Base-by-base conservation (phyloP, 345 rosid genomes). In the Eucalyptus leucophloia region DNA sequence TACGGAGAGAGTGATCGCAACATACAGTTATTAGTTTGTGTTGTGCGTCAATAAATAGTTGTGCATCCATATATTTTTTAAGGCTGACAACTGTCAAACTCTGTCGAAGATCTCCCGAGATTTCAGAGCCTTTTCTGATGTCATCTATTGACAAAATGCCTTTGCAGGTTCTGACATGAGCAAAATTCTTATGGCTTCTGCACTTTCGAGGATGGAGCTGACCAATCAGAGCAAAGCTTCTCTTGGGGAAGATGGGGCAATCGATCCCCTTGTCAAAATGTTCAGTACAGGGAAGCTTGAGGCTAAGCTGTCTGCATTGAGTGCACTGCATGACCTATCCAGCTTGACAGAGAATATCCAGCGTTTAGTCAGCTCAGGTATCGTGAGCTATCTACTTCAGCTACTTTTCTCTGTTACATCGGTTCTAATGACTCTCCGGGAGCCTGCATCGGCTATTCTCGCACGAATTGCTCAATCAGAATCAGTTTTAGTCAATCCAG, bases 321-420 rank as follows among this genome's bases (percentile, higher is more conserved):
- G 93, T 87, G 98, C 97, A 56, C 88, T 96, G 91, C 95, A 94
- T 67, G 94, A 93, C 88, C 86, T 96, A 89, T 93, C 95, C 49
- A 92, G 65, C 89, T 89, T 90, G 92, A 87, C 92, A 3, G 97
- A 92, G 54, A 96, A 96, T 45, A 60, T 93, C 87, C 92, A 88
- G 51, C 95, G 93, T 34, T 88, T 96, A 83, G 92, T 94, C 90
- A 89, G 88, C 86, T 92, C 98, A 30, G 96, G 96, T 49, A 92
- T 95, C 40, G 94, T 93, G 28, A 88, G 87, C 26, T 91, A 93
- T 45, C 92, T 96, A 49, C 96, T 95, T 89, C 98, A 96, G 92
- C 93, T 96, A 26, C 95, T 96, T 67, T 96, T 96, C 94, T 96
- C 98, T 6, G 98, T 96, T 7, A 96, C 97, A n/a, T 96, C 97